Evolutionary conservation across 106 monocot species (phyloP).

Genomic region (Dendrobium nobile): DNA sequence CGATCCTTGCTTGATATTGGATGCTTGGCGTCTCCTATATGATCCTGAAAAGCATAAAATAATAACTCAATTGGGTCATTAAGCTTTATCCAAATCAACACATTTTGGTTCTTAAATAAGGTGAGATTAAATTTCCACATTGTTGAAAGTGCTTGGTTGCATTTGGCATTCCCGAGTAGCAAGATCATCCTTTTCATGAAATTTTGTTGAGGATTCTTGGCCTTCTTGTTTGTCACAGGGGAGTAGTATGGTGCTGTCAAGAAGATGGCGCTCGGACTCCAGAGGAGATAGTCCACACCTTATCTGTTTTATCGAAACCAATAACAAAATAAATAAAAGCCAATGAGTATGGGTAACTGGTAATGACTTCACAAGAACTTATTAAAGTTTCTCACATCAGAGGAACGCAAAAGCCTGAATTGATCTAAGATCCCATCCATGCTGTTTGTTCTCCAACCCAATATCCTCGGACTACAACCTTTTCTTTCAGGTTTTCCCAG

Average conservation of each 20-base stretch:
- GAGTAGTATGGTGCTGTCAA: background rate
- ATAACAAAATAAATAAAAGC: background rate
- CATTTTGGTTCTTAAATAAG: no score
- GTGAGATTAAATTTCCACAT: no score
- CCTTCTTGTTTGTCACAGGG: background rate
- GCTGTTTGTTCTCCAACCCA: background rate
- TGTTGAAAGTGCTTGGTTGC: no score
- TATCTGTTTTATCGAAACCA: background rate
- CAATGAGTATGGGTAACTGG: background rate
- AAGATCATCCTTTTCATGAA: background rate
- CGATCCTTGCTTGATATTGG: no score
- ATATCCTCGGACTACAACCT: background rate
- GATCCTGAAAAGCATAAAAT: no score
- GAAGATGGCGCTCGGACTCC: background rate
- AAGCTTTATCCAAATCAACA: no score
- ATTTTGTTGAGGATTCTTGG: background rate
- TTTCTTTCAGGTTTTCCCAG: background rate
- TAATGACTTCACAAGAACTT: background rate
- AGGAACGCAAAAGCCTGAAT: background rate
- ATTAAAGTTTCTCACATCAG: background rate
- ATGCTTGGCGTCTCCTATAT: no score
- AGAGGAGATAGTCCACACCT: background rate
- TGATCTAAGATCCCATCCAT: background rate
- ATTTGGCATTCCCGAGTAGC: no score
- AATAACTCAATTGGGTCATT: no score